Percentiles rank a stretch among this genome's conserved stretches.
These are phyloP conservation scores for Puccinia polysora DNA, from an alignment of 1,284 basidiomycete species.

Conservation along the genomic window DNA sequence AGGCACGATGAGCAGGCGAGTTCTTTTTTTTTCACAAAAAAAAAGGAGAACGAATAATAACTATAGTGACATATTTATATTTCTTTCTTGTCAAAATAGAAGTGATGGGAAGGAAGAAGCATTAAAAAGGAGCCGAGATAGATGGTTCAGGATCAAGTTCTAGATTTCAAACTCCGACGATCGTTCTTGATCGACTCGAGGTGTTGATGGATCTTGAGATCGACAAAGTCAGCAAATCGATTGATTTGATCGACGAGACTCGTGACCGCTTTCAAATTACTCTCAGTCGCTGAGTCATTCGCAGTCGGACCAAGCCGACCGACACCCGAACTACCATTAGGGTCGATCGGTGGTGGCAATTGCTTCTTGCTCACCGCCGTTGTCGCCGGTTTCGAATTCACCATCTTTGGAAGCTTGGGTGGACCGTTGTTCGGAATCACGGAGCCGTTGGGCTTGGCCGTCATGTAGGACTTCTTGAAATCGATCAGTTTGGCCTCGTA, in stretches of 20 bases:
- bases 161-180: slow-evolving; percentile 11
- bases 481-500: slow-evolving; percentile 42
- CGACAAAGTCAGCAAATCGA: slow-evolving; percentile 33
- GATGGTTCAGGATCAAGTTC: slow-evolving; percentile 13
- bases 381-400: no score
- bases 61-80: no score
- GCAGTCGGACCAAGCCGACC: background rate
- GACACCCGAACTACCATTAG: background rate
- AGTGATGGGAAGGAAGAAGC: no score
- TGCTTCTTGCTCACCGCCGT: no score
- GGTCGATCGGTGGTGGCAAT: no score
- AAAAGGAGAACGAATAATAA: no score
- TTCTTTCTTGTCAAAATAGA: no score
- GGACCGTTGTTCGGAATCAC: no score
- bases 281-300: background rate
- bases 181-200: background rate
- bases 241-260: slow-evolving; percentile 29
- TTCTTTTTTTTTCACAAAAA: no score
- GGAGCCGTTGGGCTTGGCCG: background rate
- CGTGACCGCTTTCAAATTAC: slow-evolving; percentile 4
- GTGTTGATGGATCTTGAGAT: slow-evolving; percentile 28
- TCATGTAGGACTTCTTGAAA: slow-evolving; percentile 4
- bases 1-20: no score
- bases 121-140: no score
- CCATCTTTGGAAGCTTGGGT: no score